Percentiles rank a stretch among this genome's conserved stretches.
Evolutionary conservation across 176 grass and related monocot genomes (phyloP).

Genomic region (Oryza brachyantha): DNA sequence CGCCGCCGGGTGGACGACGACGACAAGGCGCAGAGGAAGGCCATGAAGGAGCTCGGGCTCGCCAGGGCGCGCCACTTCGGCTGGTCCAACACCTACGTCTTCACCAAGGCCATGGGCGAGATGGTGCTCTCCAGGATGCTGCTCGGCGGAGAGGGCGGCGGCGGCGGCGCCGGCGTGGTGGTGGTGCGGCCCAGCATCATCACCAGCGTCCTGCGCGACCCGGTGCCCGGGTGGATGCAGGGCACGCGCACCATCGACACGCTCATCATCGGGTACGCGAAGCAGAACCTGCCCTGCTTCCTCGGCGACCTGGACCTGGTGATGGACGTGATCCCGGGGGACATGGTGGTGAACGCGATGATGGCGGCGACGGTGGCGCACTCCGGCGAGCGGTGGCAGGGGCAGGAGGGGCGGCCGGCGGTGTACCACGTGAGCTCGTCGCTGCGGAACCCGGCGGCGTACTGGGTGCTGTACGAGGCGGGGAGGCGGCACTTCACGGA

Average conservation of each 20-base stretch:
- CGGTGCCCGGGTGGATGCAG: constrained; percentile 81
- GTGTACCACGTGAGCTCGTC: constrained; percentile 62
- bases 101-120: constrained; percentile 83
- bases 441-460: constrained; percentile 60
- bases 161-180: constrained; percentile 42
- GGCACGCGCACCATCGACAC: constrained; percentile 77
- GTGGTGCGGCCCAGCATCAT: constrained; percentile 72
- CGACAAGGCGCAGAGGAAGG: constrained; percentile 31
- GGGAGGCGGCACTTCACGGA: constrained; percentile 56
- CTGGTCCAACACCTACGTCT: constrained; percentile 91
- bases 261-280: constrained; percentile 64
- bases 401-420: neutral
- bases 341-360: constrained; percentile 93
- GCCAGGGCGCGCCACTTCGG: constrained; percentile 59
- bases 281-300: constrained; percentile 76
- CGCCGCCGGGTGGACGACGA: constrained; percentile 30
- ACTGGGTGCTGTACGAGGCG: constrained; percentile 46
- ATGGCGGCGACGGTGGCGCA: constrained; percentile 53
- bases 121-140: constrained; percentile 35
- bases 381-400: neutral
- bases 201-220: constrained; percentile 62
- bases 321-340: constrained; percentile 79
- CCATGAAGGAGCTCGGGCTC: constrained; percentile 88
- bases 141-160: neutral
- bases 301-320: constrained; percentile 47